Evolutionary conservation across 495 filamentous ascomycete genomes (phyloP), one percentile per base, ranked within the genome.

Genomic region (Podospora conica): DNA sequence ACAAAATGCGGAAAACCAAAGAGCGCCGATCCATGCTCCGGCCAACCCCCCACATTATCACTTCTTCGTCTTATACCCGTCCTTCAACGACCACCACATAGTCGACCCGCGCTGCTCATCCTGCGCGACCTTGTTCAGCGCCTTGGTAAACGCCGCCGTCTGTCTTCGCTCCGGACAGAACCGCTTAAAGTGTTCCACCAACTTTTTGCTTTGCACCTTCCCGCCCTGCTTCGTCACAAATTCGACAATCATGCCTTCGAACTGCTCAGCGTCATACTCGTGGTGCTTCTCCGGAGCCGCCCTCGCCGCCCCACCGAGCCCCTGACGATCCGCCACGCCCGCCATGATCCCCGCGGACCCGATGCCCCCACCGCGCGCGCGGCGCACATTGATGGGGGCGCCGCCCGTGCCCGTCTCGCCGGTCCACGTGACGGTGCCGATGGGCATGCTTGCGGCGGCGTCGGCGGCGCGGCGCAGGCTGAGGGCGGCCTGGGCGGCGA

Each of bases 381-480:
- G 76, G 23, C 79, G 75, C 21, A 73, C 69, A 27, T 78, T 78
- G 11, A 58, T 57, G 3, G 84, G 84, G 4, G 81, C 74, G 23
- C 94, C 94, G 3, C 86, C 89, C 31, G 87, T 80, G 9, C 95
- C 95, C 55, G 88, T 84, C 64, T 86, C 82, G 10, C 95, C 95
- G 0, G 95, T 98, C 95, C 95, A 98, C 2, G 95, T 98, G 15
- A 94, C 90, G 0, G 90, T 90, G 48, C 94, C 95, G 58, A 94
- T 87, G 0, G 90, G 89, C 1, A 92, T 81, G 3, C 79, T 83
- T 22, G 85, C 83, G 2, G 92, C 92, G 10, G 84, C 81, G 75
- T 92, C 86, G 40, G 85, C 86, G 24, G 92, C 89, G 56, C 85
- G 85, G 28, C 87, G 86, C 3, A 98, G 86, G 66, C 88, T 85